Base-by-base conservation (phyloP, 2,329 filamentous ascomycete species). In the Ophiostoma novo-ulmi region DNA sequence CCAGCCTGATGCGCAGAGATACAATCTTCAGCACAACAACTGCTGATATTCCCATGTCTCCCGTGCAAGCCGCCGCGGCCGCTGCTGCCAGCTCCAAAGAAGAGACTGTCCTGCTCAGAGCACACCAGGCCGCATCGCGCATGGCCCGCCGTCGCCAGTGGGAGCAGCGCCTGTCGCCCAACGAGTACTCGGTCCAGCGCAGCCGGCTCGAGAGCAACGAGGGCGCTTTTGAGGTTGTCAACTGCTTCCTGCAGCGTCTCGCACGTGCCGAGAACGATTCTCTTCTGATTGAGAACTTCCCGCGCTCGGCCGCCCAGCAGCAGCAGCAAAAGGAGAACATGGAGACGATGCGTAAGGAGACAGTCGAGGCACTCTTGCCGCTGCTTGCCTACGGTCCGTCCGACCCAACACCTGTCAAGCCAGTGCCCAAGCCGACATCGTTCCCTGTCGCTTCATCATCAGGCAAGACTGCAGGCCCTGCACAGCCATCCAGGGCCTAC, bases 261-360 rank as follows among this genome's bases (percentile, higher is more conserved):
- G 73, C 71, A 6, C 69, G 48, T 3, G 72, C 72, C 69, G 73
- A 74, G 44, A 74, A 74, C 71, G 72, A 68, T 1, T 26, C 71
- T 58, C 71, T 74, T 14, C 67, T 70, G 48, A 41, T 63, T 2
- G 65, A 35, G 1, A 48, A 61, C 39, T 72, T 72, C 44, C 69
- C 71, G n/a, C 70, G n/a, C 8, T 69, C 69, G 20, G 17, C 5
- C 5, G 67, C 64, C n/a, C 58, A 71, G 64, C 70, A 73, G 48
- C 17, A 17, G 6, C 35, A 22, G 5, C 69, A 72, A 36, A 65
- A 22, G 5, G 67, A 61, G 41, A 39, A 44, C n/a, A 55, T 73
- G 67, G 69, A 35, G 35, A 22, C 48, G n/a, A 67, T 68, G 69
- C 71, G 72, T 6, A 65, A 72, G 22, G 72, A 73, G 69, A 72